Evolutionary conservation across 1,139 yeast genomes (phyloP).

Genomic region (Geotrichum bryndzae): DNA sequence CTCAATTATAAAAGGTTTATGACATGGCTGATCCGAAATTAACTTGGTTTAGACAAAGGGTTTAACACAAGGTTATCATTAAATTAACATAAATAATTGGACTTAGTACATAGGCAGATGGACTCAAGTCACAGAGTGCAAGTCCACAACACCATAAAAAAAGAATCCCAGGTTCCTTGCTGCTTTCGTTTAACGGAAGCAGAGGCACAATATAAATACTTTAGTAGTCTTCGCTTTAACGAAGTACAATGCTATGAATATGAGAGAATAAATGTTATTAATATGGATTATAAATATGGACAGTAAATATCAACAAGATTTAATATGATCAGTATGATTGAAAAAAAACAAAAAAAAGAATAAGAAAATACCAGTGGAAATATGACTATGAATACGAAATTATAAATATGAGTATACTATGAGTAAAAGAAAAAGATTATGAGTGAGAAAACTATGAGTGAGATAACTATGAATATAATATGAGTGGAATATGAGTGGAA

Average conservation of each 20-base stretch:
- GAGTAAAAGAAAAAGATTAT: not conserved
- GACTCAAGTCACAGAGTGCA: not conserved
- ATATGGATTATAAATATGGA: not conserved
- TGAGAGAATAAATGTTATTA: not conserved
- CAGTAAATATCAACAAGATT: not conserved
- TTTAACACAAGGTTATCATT: not conserved
- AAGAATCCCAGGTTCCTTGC: too few relatives aligned
- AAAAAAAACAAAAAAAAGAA: not conserved
- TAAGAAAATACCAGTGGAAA: constrained; percentile 3
- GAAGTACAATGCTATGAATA: not conserved
- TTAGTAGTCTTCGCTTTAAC: not conserved
- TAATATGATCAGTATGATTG: constrained; percentile 3
- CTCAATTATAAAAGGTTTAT: too few relatives aligned
- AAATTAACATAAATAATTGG: too few relatives aligned
- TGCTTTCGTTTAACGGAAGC: not conserved
- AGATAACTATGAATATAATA: not conserved
- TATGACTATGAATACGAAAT: not conserved
- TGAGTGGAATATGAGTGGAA: not conserved
- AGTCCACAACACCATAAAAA: not conserved
- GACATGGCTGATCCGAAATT: too few relatives aligned
- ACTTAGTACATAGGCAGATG: not conserved
- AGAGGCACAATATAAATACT: not conserved
- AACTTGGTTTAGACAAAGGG: too few relatives aligned
- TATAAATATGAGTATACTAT: not conserved
- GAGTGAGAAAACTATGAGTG: not conserved